Conservation (phyloP, 768 basidiomycete species). For the Tricholoma flavovirens region DNA sequence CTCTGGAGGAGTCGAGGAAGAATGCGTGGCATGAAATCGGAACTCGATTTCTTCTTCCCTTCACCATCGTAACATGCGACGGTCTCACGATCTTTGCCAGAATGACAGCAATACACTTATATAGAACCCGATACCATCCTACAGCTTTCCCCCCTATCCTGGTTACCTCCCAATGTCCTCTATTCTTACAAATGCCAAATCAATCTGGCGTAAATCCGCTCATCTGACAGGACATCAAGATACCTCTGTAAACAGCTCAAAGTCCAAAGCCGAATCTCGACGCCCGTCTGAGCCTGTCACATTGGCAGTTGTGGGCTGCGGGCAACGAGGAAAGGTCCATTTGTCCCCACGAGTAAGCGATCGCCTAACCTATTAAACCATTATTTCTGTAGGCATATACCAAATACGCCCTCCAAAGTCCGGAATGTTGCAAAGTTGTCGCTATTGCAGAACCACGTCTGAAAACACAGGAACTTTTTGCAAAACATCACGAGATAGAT, state of each 20-base stretch:
- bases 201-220: slow-evolving; percentile 28
- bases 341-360: neutral
- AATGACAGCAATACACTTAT: neutral
- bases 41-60: no score
- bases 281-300: slow-evolving; percentile 43
- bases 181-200: slow-evolving; percentile 24
- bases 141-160: no score
- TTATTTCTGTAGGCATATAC: slow-evolving; percentile 48
- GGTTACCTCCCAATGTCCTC: neutral
- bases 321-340: slow-evolving; percentile 71
- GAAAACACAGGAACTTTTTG: slow-evolving; percentile 55
- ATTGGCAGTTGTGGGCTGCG: slow-evolving; percentile 75
- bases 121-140: neutral
- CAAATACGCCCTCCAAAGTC: slow-evolving; percentile 51
- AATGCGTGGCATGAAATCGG: slow-evolving; percentile 55
- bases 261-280: neutral
- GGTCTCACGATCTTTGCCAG: no score
- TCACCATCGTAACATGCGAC: no score
- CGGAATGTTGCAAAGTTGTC: slow-evolving; percentile 67
- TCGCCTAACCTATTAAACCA: neutral
- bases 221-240: slow-evolving; percentile 14
- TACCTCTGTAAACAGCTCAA: neutral
- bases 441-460: slow-evolving; percentile 82
- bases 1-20: slow-evolving; percentile 55
- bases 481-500: slow-evolving; percentile 53